These are phyloP conservation scores for Aristolochia californica DNA, from an alignment of 164 flowering plant genomes.

Conservation along the genomic window DNA sequence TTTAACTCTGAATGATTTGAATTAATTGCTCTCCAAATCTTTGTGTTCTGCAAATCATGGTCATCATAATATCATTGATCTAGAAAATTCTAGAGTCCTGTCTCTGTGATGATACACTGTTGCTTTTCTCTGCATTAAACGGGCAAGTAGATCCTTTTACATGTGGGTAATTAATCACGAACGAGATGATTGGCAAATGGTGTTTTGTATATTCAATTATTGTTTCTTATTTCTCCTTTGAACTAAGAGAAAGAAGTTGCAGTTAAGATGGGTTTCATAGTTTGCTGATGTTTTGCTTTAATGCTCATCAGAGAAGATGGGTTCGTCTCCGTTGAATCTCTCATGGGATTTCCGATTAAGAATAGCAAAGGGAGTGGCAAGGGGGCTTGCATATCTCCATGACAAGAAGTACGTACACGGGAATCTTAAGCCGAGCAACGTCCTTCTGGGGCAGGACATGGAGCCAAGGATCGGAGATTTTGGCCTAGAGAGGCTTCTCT, in stretches of 20 bases:
- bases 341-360: slow-evolving; percentile 83
- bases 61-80: too few relatives aligned
- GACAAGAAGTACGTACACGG: slow-evolving; percentile 97
- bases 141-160: too few relatives aligned
- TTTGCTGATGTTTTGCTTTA: not conserved
- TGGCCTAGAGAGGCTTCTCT: slow-evolving; percentile 68
- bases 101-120: too few relatives aligned
- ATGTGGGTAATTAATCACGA: too few relatives aligned
- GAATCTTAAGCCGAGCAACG: slow-evolving; percentile 80
- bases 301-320: slow-evolving; percentile 47
- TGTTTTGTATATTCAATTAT: too few relatives aligned
- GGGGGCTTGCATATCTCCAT: slow-evolving; percentile 75
- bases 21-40: not conserved
- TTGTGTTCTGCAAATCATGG: too few relatives aligned
- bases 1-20: not conserved
- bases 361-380: slow-evolving; percentile 84
- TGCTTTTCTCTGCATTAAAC: too few relatives aligned
- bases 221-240: too few relatives aligned
- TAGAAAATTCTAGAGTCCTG: too few relatives aligned
- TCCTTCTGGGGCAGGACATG: slow-evolving; percentile 65
- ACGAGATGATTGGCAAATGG: not conserved
- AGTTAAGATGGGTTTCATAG: not conserved
- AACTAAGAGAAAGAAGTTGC: too few relatives aligned
- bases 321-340: slow-evolving; percentile 65
- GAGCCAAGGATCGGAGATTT: slow-evolving; percentile 88